Evolutionary conservation across 495 filamentous ascomycete species (phyloP), one percentile per base, ranked within the genome.

Genomic region (Acidomyces sp.): DNA sequence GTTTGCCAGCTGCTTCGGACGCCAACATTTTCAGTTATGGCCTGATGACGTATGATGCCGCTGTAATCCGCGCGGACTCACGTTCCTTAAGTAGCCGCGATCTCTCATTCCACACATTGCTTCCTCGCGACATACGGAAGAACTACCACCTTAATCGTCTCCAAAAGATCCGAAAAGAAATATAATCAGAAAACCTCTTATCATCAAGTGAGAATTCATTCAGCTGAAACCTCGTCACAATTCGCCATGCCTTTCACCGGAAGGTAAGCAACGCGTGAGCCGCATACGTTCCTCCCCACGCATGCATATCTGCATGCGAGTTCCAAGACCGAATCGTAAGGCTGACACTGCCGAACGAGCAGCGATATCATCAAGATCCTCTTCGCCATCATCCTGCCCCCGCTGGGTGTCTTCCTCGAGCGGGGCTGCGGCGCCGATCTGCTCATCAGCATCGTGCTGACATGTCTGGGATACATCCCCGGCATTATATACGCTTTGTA

Each of bases 351-450:
- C 9, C 21, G 10, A 24, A 33, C n/a, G 30, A 17, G 33, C 52
- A 87, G 82, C 62, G 84, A 92, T 58, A 83, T 88, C 70, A 78
- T 77, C 80, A 88, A 92, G 69, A 85, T 92, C 70, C 75, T 90
- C 64, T 67, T 87, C 58, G 80, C 84, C 65, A 68, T 92, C 66
- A 63, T 92, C 67, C 69, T 92, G 36, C 87, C 87, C 27, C 87
- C 87, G 48, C 69, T 93, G 24, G 84, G 85, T 61, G 87, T 93
- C 58, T 92, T 93, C 71, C 74, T 93, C 43, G 81, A 90, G 69
- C 75, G 78, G 27, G 86, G 86, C 56, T 86, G 81, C 65, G 72
- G 75, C 59, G 71, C 75, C 54, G 82, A 92, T 54, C 66, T 93
- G 48, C 63, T 82, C 52, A 85, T 93, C 71, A 93, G 90, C 68